Evolutionary conservation across 208 protist species (phyloP).

Genomic region (Naegleria lovaniensis): DNA sequence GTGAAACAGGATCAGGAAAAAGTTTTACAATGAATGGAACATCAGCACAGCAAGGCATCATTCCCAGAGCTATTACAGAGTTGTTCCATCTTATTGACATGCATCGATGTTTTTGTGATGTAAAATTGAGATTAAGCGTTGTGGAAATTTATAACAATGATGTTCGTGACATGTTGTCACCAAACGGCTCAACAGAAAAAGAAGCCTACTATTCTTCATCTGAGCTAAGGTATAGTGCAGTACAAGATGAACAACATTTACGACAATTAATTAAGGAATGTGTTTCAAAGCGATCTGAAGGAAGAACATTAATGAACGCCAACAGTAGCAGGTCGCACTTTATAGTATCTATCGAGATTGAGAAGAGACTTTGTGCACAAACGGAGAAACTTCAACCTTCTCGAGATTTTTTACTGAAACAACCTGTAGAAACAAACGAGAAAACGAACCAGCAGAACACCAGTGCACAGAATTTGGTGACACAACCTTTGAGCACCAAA

Average conservation of each 20-base stretch:
- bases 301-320: constrained; percentile 63
- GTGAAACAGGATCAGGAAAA: constrained; percentile 13
- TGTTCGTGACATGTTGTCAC: constrained; percentile 16
- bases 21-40: constrained; percentile 16
- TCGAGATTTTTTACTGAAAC: neutral
- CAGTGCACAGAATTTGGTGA: neutral
- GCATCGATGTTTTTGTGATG: no score
- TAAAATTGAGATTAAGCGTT: constrained; percentile 1
- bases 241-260: neutral
- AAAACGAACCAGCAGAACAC: neutral
- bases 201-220: neutral
- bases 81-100: neutral
- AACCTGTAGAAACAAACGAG: neutral
- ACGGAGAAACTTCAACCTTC: neutral
- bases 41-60: neutral
- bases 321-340: constrained; percentile 72
- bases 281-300: constrained; percentile 36
- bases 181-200: neutral
- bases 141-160: constrained; percentile 36
- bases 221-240: neutral
- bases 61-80: neutral
- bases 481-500: constrained; percentile 29
- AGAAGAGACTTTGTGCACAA: neutral
- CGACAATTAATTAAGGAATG: neutral
- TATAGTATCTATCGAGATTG: constrained; percentile 60